Evolutionary conservation across 2,329 filamentous ascomycete species (phyloP).

Genomic region (Chaetomiaceae sp.): DNA sequence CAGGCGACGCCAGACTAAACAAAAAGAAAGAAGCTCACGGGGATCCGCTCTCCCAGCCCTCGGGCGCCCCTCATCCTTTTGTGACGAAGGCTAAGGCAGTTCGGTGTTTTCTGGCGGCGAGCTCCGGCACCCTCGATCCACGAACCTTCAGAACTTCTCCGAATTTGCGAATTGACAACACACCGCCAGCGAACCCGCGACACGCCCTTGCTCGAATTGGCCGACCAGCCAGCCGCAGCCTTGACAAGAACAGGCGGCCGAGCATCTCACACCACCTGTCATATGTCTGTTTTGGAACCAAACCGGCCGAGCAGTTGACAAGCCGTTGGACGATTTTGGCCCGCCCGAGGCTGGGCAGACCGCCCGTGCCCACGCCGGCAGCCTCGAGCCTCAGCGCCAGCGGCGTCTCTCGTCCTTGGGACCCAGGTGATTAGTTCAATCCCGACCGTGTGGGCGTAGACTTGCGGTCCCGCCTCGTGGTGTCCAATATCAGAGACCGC

Average conservation of each 20-base stretch:
- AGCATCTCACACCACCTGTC: too few relatives aligned
- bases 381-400: not conserved
- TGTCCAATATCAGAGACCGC: not conserved
- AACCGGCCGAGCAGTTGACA: slow-evolving; percentile 9
- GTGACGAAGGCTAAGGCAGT: not conserved
- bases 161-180: slow-evolving; percentile 1
- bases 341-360: slow-evolving; percentile 18
- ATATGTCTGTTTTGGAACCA: slow-evolving; percentile 3
- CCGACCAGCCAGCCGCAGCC: too few relatives aligned
- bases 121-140: not conserved
- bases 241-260: too few relatives aligned
- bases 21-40: not conserved
- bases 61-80: not conserved
- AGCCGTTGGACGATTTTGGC: slow-evolving; percentile 18
- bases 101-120: not conserved
- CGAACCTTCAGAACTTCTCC: too few relatives aligned
- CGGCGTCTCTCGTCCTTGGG: not conserved
- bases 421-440: not conserved
- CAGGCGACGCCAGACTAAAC: not conserved
- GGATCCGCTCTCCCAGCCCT: not conserved
- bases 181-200: slow-evolving; percentile 2
- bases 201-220: too few relatives aligned
- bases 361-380: slow-evolving; percentile 11
- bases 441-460: not conserved
- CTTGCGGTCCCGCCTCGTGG: not conserved